Base-by-base conservation (phyloP, 169 alveolate genomes). In the Plasmodium gonderi region DNA sequence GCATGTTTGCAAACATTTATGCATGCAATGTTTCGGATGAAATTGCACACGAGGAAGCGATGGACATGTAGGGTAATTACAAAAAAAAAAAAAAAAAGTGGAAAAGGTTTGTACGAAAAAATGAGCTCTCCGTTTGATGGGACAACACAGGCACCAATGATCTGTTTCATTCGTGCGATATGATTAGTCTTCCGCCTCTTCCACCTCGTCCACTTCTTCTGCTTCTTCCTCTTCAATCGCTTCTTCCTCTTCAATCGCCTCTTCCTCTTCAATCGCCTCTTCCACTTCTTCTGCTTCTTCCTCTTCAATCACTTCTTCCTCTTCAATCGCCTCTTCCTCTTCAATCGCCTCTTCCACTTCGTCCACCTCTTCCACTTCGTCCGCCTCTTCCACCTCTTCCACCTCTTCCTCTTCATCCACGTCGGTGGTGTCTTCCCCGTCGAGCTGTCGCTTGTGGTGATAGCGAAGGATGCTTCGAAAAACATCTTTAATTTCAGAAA, bases 401-500 rank as follows among this genome's bases (percentile, higher is more conserved):
- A 5, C 80, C 4, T 54, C 65, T 0, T 36, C 80, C 6, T 64
- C 91, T 26, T 40, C 72, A 7, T 36, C 72, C 38, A n/a, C 69
- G 45, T 54, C 64, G 12, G 68, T 67, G 38, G 51, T 54, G 31
- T 29, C 23, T 3, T 14, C 5, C 47, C 5, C 47, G 23, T 20
- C 44, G 11, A 82, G 6, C 60, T 82, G 80, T 17, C 47, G 40
- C 49, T 69, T 80, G 47, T 40, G 49, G 1, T 82, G 67, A 12
- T 17, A 64, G 17, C 76, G 75, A 2, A 82, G 20, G n/a, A 82
- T 60, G 1, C 82, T 49, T 11, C 92, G 33, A 29, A 82, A 82
- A 9, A 82, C 92, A 20, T 82, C 83, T 17, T 82, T 82, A 4
- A 82, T 69, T n/a, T 82, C 92, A 17, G 54, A 69, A 1, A 82